These are phyloP conservation scores for Cladosporium oxysporum DNA, from an alignment of 2,329 filamentous ascomycete species.

Conservation along the genomic window DNA sequence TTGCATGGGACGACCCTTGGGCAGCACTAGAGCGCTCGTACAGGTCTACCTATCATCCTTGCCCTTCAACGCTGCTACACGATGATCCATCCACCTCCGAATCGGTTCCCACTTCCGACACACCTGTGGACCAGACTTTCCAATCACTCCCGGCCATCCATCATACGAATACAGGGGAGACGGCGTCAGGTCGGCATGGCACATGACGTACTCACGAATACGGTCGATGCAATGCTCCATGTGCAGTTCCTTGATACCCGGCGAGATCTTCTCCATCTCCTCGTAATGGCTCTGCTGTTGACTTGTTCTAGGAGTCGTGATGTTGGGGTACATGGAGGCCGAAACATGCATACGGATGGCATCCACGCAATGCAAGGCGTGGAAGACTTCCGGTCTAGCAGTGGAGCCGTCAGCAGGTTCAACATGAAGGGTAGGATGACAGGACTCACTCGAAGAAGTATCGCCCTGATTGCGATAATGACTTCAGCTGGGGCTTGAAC, in stretches of 20 bases:
- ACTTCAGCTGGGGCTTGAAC: neutral
- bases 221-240: slow-evolving; percentile 28
- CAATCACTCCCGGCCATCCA: slow-evolving; percentile 21
- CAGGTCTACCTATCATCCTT: neutral
- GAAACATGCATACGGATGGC: neutral
- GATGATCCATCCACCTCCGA: neutral
- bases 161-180: slow-evolving; percentile 21
- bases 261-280: neutral
- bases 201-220: slow-evolving; percentile 27
- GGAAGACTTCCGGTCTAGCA: neutral
- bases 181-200: slow-evolving; percentile 28
- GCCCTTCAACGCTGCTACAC: neutral
- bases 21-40: neutral
- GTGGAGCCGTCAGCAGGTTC: neutral
- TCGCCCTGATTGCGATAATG: neutral
- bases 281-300: neutral
- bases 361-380: neutral
- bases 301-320: neutral
- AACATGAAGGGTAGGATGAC: fast-evolving
- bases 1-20: neutral
- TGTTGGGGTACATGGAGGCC: neutral
- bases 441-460: neutral
- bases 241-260: slow-evolving; percentile 16
- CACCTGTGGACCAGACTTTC: slow-evolving; percentile 22
- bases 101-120: slow-evolving; percentile 19